Evolutionary conservation across 2,329 filamentous ascomycete genomes (phyloP).

Genomic region (Thielaviopsis musarum): DNA sequence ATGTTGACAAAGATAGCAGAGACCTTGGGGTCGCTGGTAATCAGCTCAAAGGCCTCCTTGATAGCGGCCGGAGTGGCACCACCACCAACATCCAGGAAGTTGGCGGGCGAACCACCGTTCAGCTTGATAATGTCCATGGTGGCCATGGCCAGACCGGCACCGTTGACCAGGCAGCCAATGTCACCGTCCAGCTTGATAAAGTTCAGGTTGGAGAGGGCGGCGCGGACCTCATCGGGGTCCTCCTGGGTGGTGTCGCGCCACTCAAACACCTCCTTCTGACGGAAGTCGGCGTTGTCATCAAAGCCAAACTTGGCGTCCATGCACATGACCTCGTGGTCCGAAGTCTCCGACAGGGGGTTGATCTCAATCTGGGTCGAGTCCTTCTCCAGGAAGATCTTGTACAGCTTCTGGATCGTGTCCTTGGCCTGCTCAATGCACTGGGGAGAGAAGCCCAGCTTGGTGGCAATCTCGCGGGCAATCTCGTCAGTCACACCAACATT

Average conservation of each 20-base stretch:
- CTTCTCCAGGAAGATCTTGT: constrained; percentile 96
- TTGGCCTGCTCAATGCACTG: constrained; percentile 94
- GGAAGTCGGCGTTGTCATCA: constrained; percentile 97
- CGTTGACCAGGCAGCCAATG: constrained; percentile 98
- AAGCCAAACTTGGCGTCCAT: constrained; percentile 99
- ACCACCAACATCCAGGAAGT: constrained; percentile 97
- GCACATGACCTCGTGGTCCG: constrained; percentile 92
- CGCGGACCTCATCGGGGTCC: constrained; percentile 93
- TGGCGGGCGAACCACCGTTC: constrained; percentile 87
- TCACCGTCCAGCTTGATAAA: constrained; percentile 99
- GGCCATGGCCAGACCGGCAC: constrained; percentile 96
- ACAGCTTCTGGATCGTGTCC: constrained; percentile 95
- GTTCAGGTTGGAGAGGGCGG: constrained; percentile 86
- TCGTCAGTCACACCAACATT: constrained; percentile 90
- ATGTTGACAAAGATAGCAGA: constrained; percentile 99
- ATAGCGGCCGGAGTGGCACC: constrained; percentile 94
- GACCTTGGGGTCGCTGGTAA: constrained; percentile 96
- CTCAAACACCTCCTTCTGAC: constrained; percentile 88
- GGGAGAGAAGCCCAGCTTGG: constrained; percentile 89
- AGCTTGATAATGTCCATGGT: constrained; percentile 99
- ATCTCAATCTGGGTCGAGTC: constrained; percentile 99
- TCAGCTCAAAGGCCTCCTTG: constrained; percentile 94
- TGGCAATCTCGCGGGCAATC: constrained; percentile 77
- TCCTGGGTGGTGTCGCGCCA: constrained; percentile 94
- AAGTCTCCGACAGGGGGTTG: constrained; percentile 96